Evolutionary conservation across 306 rosid species (phyloP).

Genomic region (Fragaria ananassa): DNA sequence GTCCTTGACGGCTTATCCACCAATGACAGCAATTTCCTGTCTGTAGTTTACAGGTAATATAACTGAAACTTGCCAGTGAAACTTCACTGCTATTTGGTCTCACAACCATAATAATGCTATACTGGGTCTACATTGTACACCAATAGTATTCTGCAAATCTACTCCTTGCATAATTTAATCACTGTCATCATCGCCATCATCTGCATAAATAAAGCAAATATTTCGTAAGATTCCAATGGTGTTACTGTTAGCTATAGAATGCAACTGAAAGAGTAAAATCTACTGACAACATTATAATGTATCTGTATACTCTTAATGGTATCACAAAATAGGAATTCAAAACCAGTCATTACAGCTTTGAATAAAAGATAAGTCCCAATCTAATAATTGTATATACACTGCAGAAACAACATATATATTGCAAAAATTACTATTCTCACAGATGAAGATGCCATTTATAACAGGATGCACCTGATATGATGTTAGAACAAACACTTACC

Average conservation of each 20-base stretch:
- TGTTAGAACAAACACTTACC: conserved; percentile 38
- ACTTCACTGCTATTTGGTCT: not conserved
- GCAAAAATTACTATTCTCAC: not conserved
- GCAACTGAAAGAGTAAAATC: not conserved
- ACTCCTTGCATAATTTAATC: not conserved
- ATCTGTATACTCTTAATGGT: not conserved
- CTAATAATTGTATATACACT: not conserved
- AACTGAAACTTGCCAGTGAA: not conserved
- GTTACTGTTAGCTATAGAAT: not conserved
- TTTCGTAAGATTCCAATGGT: not conserved
- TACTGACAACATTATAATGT: not conserved
- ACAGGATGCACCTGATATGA: not conserved
- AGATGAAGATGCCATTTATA: not conserved
- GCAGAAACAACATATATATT: not conserved
- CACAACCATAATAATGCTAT: conserved; percentile 11
- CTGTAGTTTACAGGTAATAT: not conserved
- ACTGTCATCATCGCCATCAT: conserved; percentile 13
- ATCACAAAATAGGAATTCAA: not conserved
- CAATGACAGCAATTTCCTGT: conserved; percentile 6
- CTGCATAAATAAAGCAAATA: conserved; percentile 13
- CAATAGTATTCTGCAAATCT: conserved; percentile 3
- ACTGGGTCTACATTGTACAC: conserved; percentile 16
- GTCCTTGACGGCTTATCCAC: not conserved
- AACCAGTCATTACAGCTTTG: not conserved
- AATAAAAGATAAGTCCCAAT: not conserved